These are phyloP conservation scores for Vanrija humicola DNA, from an alignment of 1,284 basidiomycete genomes.

Conservation along the genomic window DNA sequence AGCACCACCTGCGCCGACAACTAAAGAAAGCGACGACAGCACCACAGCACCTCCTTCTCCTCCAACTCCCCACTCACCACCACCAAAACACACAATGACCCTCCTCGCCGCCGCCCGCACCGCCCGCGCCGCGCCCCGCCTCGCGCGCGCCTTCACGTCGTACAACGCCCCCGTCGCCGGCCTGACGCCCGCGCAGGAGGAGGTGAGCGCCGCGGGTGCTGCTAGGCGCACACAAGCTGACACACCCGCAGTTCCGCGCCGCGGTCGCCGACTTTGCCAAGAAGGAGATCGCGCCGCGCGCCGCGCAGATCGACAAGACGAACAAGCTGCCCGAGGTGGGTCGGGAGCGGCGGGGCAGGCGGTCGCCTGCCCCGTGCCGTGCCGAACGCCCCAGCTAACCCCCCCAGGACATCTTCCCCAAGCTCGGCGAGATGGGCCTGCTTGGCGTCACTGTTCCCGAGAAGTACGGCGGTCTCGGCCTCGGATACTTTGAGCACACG, in stretches of 20 bases:
- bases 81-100: not conserved
- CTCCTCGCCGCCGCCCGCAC: conserved; percentile 1
- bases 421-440: conserved; percentile 73
- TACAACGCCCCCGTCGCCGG: conserved; percentile 75
- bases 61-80: not conserved
- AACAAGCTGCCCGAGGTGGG: conserved; percentile 72
- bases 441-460: conserved; percentile 75
- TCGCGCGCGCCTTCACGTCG: conserved; percentile 28
- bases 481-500: conserved; percentile 83
- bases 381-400: not conserved
- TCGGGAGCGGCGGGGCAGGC: conserved; percentile 8
- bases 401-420: conserved; percentile 76
- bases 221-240: not conserved
- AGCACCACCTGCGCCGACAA: no score
- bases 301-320: conserved; percentile 74
- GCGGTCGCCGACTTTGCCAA: conserved; percentile 72
- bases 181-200: conserved; percentile 75
- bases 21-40: no score
- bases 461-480: conserved; percentile 69
- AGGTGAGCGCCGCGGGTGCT: conserved; percentile 54
- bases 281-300: conserved; percentile 73
- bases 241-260: conserved; percentile 63
- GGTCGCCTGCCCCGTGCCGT: not conserved
- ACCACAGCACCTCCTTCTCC: no score
- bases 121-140: not conserved